phyloP scores from a whole-genome alignment of 306 rosid species.

The Quercus berberidifolia region DNA sequence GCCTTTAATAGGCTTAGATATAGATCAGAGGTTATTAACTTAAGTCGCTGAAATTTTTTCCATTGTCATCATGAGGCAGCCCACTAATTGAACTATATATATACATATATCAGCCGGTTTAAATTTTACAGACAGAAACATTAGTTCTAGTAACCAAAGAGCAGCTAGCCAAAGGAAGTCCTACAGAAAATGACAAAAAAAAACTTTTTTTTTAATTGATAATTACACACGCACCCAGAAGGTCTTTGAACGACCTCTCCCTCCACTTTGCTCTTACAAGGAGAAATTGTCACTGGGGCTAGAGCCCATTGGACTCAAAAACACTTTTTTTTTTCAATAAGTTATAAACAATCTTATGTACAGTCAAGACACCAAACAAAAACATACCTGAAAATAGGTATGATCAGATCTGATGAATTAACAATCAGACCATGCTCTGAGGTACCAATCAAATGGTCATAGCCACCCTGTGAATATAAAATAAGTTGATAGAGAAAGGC shows the following conservation, averaged over 20 bases:
- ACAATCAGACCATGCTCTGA: conserved; percentile 85
- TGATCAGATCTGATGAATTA: conserved; percentile 64
- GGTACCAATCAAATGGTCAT: conserved; percentile 84
- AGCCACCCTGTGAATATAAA: conserved; percentile 70
- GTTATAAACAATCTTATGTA: neutral
- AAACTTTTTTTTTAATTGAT: too few species aligned
- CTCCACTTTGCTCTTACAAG: too few species aligned
- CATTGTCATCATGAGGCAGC: neutral
- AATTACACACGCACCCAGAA: too few species aligned
- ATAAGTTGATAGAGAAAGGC: conserved; percentile 12
- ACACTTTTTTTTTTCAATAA: too few species aligned
- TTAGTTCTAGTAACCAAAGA: neutral
- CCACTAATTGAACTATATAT: neutral
- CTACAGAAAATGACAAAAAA: neutral
- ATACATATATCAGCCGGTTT: neutral
- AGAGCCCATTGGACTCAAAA: too few species aligned
- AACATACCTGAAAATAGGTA: conserved; percentile 77
- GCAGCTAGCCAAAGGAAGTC: neutral
- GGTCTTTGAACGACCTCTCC: too few species aligned
- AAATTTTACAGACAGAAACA: neutral
- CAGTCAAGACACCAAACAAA: neutral
- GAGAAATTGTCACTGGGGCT: too few species aligned
- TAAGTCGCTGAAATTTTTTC: neutral
- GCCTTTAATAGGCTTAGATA: neutral
- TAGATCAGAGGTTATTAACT: neutral